phyloP scores from a whole-genome alignment of 192 early-diverging fungal genomes.

The Coemansia sp. region DNA sequence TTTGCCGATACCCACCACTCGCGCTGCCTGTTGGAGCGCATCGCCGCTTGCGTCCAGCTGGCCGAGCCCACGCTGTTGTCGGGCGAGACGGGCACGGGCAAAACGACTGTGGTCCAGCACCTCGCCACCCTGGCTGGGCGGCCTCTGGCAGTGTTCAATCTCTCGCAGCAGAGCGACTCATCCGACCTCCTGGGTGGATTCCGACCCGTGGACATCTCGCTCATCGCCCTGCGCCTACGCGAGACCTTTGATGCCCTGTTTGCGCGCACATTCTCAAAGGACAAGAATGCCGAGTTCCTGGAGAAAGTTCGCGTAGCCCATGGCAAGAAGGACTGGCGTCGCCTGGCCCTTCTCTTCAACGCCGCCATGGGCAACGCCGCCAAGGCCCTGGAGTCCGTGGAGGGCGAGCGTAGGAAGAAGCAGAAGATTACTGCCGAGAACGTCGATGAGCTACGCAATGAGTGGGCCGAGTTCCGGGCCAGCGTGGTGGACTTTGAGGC shows the following conservation, averaged over 20 bases:
- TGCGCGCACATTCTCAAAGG: constrained; percentile 79
- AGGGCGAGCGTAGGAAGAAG: constrained; percentile 11
- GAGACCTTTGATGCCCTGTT: constrained; percentile 87
- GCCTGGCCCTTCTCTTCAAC: constrained; percentile 69
- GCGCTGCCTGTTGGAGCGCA: constrained; percentile 75
- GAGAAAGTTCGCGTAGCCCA: constrained; percentile 73
- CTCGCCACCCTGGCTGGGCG: constrained; percentile 75
- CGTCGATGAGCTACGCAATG: constrained; percentile 47
- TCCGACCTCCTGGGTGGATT: constrained; percentile 96
- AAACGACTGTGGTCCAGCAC: constrained; percentile 93
- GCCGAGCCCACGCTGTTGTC: constrained; percentile 86
- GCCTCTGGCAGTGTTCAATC: constrained; percentile 86
- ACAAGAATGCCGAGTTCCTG: constrained; percentile 83
- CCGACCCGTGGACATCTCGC: constrained; percentile 86
- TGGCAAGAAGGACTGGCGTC: constrained; percentile 78
- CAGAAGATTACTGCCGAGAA: constrained; percentile 31
- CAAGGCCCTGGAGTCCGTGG: constrained; percentile 29
- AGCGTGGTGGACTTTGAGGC: constrained; percentile 66
- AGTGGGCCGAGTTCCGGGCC: constrained; percentile 75
- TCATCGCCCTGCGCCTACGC: constrained; percentile 75
- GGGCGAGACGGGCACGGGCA: constrained; percentile 98
- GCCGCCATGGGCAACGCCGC: constrained; percentile 54
- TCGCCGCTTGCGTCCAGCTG: constrained; percentile 77
- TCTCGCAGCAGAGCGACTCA: constrained; percentile 94
- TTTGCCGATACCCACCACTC: constrained; percentile 91